A percentile compares a stretch with the other conserved stretches of the same genome.
phyloP scores from a whole-genome alignment of 2,329 filamentous ascomycete genomes.

The Fusarium agapanthi region DNA sequence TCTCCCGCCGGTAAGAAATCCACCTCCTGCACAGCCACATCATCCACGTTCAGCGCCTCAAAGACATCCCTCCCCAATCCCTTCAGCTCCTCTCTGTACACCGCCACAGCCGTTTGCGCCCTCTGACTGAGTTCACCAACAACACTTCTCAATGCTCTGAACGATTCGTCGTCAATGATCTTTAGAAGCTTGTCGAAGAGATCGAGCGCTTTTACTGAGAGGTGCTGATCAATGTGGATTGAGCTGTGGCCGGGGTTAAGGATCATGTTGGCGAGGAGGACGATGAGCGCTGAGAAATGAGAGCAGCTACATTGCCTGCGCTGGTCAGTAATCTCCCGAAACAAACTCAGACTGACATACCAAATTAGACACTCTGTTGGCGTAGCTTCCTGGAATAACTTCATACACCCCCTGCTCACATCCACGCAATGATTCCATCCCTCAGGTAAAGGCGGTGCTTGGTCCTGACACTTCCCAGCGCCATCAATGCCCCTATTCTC shows the following conservation, averaged over 20 bases:
- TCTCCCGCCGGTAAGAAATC: constrained; percentile 12
- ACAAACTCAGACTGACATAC: constrained; percentile 34
- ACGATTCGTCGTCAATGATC: constrained; percentile 28
- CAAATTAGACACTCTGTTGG: constrained; percentile 47
- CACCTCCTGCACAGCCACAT: background rate
- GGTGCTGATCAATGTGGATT: constrained; percentile 42
- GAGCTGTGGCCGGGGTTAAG: constrained; percentile 40
- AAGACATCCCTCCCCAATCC: background rate
- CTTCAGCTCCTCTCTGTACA: background rate
- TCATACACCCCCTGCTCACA: constrained; percentile 47
- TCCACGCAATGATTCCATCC: constrained; percentile 48
- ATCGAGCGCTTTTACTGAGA: constrained; percentile 40
- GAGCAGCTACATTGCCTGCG: constrained; percentile 43
- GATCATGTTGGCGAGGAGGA: constrained; percentile 47
- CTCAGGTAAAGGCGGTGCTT: constrained; percentile 35
- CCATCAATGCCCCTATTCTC: background rate
- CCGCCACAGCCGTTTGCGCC: constrained; percentile 25
- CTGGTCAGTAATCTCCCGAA: background rate
- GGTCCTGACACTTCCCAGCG: background rate
- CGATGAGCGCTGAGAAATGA: constrained; percentile 47
- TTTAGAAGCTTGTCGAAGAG: constrained; percentile 42
- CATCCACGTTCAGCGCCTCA: constrained; percentile 1
- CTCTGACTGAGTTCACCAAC: constrained; percentile 34
- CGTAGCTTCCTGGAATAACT: constrained; percentile 42
- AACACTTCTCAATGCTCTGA: constrained; percentile 16